Evolutionary conservation across 257 asterid species (phyloP), one percentile per base, ranked within the genome.

Genomic region (Asclepias syriaca): DNA sequence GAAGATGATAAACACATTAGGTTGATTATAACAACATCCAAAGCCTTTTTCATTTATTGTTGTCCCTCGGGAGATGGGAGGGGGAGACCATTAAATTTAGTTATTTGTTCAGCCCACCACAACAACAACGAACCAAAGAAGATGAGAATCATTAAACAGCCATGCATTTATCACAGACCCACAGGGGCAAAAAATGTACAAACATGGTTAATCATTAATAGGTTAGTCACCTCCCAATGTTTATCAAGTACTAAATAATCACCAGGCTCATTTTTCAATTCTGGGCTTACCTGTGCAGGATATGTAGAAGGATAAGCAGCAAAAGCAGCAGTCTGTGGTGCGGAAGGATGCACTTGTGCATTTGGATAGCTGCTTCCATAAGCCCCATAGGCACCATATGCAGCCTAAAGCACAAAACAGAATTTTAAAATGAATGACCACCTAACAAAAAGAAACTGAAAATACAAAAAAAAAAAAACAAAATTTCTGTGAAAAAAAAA

Each of bases 251-350:
- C 50, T 15, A 63, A 14, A 40, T 5, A 64, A 10, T 37, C 27
- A 37, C 49, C 3, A 34, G 8, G 19, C 39, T 34, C 18, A 46
- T 12, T 19, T 72, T 21, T 40, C 58, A 61, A 24, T 5, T 74
- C 34, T 56, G 3, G 32, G 19, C 11, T 74, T 82, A 89, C 99
- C 97, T 87, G 99, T 29, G 91, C 73, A 53, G 91, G 87, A 78
- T 88, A 88, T 56, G 98, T 72, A 46, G 88, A 83, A 77, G 97
- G 96, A 77, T 94, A 91, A 66, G 90, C 80, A 77, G 96, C 98
- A 77, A 83, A 91, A n/a, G 92, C 85, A 40, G 92, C 88, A 81
- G 80, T 81, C 67, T 87, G 97, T 48, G 98, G 91, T 27, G 81
- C 92, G 11, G 96, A 75, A 49, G 90, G 76, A 64, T 95, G 92